Evolutionary conservation across 2,329 filamentous ascomycete genomes (phyloP), one percentile per base, ranked within the genome.

Genomic region (Coniochaeta hoffmannii): DNA sequence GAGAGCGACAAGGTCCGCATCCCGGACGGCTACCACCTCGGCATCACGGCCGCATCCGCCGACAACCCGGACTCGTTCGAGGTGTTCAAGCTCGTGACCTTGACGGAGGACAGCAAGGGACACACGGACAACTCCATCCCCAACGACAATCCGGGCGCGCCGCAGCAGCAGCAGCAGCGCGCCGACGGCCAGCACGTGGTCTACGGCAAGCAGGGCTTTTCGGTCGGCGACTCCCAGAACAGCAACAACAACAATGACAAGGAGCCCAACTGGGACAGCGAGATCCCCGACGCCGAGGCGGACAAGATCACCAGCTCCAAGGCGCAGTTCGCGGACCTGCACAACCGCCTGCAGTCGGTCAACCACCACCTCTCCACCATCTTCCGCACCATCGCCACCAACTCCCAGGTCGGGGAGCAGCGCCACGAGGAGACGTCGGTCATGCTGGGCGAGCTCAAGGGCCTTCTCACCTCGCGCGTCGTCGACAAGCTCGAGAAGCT

Each of bases 21-120:
- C 24, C 94, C 93, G 3, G 64, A 79, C 1, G 89, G 89, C 62
- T 95, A 97, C 75, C 81, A 82, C 68, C 89, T 96, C 62, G 94
- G 94, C 64, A 75, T 99, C 62, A 90, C 88, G 12, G 94, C 93
- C 41, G 89, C 90, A 15, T 93, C 90, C 3, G 89, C 90, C 30
- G 93, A 97, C 62, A 92, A 85, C 64, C 91, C 94, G 0, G 94
- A 99, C 73, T 96, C 90, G 5, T 96, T 97, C 65, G 94, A 99
- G 72, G 71, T 96, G 61, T 94, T 92, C 77, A 95, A 93, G 69
- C 81, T 97, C 67, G 79, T 88, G 34, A 82, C 94, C 53, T 83
- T 86, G 66, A 85, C 81, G 11, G 80, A 83, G 26, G 68, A 69
- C 30, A 68, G 65, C 56, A 65, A 71, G 52, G 41, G 3, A 19